Evolutionary conservation across 2,329 filamentous ascomycete genomes (phyloP), one percentile per base, ranked within the genome.

Genomic region (Plenodomus biglobosus): DNA sequence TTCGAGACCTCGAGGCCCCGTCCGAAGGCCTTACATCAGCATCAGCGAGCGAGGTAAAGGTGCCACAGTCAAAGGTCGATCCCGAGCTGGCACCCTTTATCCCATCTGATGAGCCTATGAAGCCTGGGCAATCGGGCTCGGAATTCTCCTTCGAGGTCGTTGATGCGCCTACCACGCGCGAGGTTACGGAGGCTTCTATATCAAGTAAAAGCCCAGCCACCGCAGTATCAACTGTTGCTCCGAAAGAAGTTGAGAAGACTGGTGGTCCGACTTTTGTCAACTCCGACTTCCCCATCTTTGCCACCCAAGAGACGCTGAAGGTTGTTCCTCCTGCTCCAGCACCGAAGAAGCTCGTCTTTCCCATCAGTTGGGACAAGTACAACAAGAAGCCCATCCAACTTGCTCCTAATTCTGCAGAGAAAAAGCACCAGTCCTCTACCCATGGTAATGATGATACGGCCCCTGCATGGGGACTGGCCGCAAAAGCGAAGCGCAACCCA

Each of bases 281-380:
- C 0, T 44, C 49, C 2, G 32, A 41, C 0, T 55, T 48, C 8
- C 57, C 55, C 0, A 39, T 48, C 17, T 60, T 63, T 36, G 44
- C 51, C 2, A 58, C 61, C 1, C 38, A 48, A 8, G 48, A 58
- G 1, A 65, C 46, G 0, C 38, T 66, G 27, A 68, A 64, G 50
- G 48, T 49, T 1, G 44, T 44, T 0, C 37, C 58, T 3, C 58
- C 59, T 1, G 54, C 55, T 0, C 59, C 61, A 6, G 59, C 55
- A 16, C 55, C 63, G 1, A 60, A 54, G 21, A 53, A 46, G 8
- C 40, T 68, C 15, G 58, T 53, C 13, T 56, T 66, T 22, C 55
- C 55, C 0, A 53, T 44, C 24, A 13, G 44, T 30, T 2, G 34
- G 45, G 1, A 38, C 34, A 13, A 36, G 37, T 19, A 41, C 24